Evolutionary conservation across 1,284 basidiomycete species (phyloP).

Genomic region (Prillingera fragicola): DNA sequence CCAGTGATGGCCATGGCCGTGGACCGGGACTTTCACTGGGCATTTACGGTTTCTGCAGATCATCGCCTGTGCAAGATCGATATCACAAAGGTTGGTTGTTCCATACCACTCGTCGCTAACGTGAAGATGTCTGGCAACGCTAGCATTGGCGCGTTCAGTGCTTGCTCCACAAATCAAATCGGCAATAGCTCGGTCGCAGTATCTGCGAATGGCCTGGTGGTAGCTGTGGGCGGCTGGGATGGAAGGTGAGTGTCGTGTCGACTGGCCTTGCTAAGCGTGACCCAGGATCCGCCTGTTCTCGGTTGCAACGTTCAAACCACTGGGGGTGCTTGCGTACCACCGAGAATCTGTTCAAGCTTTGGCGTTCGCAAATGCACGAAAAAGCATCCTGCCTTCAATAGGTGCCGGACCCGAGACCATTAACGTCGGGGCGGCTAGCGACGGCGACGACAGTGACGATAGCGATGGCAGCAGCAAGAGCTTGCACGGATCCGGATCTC

Average conservation of each 20-base stretch:
- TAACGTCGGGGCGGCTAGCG: slow-evolving; percentile 11
- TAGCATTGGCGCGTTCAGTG: slow-evolving; percentile 2
- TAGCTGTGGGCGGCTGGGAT: slow-evolving; percentile 83
- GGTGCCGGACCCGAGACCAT: slow-evolving; percentile 8
- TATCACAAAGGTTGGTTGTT: slow-evolving; percentile 7
- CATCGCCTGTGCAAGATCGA: slow-evolving; percentile 66
- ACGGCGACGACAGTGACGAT: slow-evolving; percentile 49
- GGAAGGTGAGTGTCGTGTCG: slow-evolving; percentile 58
- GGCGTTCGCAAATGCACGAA: slow-evolving; percentile 55
- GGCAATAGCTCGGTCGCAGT: slow-evolving; percentile 69
- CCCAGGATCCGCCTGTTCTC: slow-evolving; percentile 70
- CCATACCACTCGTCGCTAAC: not conserved
- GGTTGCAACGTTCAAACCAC: slow-evolving; percentile 64
- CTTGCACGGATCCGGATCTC: slow-evolving; percentile 40
- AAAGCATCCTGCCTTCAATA: not conserved
- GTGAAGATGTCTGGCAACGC: not conserved
- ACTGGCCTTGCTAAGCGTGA: not conserved
- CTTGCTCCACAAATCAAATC: slow-evolving; percentile 60
- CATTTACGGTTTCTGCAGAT: slow-evolving; percentile 75
- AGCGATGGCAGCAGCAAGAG: slow-evolving; percentile 56
- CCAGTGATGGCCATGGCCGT: slow-evolving; percentile 83
- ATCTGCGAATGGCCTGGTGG: slow-evolving; percentile 67
- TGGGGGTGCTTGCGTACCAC: slow-evolving; percentile 74
- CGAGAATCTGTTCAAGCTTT: slow-evolving; percentile 65
- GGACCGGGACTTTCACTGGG: slow-evolving; percentile 57